These are phyloP conservation scores for Aspergillus diversus DNA, from an alignment of 495 filamentous ascomycete species.

Conservation along the genomic window DNA sequence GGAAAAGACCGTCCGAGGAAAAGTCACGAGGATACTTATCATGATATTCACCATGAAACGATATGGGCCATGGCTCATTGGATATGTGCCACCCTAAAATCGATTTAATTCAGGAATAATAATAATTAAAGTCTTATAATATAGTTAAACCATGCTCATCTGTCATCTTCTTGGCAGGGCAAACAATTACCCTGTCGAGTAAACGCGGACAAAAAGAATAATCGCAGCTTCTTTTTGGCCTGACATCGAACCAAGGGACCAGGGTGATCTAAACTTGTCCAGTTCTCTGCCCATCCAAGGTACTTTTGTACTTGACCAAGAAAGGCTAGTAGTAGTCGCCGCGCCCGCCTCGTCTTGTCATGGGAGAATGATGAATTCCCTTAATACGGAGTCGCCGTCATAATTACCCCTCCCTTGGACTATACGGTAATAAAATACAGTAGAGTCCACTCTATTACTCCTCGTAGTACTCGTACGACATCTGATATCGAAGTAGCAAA, in stretches of 20 bases:
- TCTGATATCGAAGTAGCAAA: not conserved
- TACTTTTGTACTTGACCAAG: slow-evolving; percentile 1
- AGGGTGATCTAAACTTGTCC: not conserved
- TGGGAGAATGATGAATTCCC: not conserved
- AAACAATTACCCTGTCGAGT: not conserved
- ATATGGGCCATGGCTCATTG: too few relatives aligned
- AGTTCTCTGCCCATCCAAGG: not conserved
- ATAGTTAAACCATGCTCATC: not conserved
- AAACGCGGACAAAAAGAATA: not conserved
- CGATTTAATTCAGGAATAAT: too few relatives aligned
- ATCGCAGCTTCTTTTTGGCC: not conserved
- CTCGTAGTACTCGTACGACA: not conserved
- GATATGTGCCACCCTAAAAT: too few relatives aligned
- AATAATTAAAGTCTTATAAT: too few relatives aligned
- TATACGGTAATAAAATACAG: slow-evolving; percentile 5
- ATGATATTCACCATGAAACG: not conserved
- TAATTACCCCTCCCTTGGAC: not conserved
- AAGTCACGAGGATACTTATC: slow-evolving; percentile 10
- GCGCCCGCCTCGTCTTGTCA: not conserved
- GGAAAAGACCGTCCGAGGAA: not conserved
- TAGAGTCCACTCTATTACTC: not conserved
- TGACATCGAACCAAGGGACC: not conserved
- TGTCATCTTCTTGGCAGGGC: not conserved
- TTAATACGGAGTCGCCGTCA: slow-evolving; percentile 5
- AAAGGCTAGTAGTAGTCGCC: not conserved